These are phyloP conservation scores for Solanum chilense DNA, from an alignment of 257 asterid species.

Conservation along the genomic window DNA sequence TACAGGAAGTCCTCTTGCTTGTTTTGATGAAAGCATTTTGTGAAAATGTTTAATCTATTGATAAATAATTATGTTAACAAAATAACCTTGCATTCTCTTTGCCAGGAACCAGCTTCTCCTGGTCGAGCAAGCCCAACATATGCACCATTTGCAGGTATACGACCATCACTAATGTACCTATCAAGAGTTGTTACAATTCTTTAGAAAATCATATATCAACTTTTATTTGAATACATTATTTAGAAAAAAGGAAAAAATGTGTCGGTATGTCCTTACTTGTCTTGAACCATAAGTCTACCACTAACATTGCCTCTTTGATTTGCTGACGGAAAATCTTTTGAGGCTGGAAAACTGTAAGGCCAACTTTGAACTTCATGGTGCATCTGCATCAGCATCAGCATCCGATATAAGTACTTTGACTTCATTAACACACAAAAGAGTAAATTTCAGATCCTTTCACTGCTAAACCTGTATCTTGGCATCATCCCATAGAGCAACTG, in stretches of 20 bases:
- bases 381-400: background rate
- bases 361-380: constrained; percentile 39
- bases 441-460: background rate
- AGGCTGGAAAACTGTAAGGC: constrained; percentile 58
- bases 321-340: constrained; percentile 41
- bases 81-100: constrained; percentile 58
- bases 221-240: background rate
- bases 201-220: background rate
- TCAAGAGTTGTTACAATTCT: background rate
- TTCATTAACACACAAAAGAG: background rate
- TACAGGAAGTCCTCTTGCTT: background rate
- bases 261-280: constrained; percentile 21
- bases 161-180: constrained; percentile 27
- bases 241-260: background rate
- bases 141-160: constrained; percentile 34
- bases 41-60: background rate
- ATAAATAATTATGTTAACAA: background rate
- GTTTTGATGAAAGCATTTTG: background rate
- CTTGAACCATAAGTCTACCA: constrained; percentile 43
- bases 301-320: constrained; percentile 39
- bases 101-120: constrained; percentile 67
- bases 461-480: constrained; percentile 47
- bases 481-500: constrained; percentile 47
- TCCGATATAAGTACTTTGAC: background rate
- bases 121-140: constrained; percentile 58